Evolutionary conservation across 1,284 basidiomycete genomes (phyloP), one percentile per base, ranked within the genome.

Genomic region (Rhodotorula sp.): DNA sequence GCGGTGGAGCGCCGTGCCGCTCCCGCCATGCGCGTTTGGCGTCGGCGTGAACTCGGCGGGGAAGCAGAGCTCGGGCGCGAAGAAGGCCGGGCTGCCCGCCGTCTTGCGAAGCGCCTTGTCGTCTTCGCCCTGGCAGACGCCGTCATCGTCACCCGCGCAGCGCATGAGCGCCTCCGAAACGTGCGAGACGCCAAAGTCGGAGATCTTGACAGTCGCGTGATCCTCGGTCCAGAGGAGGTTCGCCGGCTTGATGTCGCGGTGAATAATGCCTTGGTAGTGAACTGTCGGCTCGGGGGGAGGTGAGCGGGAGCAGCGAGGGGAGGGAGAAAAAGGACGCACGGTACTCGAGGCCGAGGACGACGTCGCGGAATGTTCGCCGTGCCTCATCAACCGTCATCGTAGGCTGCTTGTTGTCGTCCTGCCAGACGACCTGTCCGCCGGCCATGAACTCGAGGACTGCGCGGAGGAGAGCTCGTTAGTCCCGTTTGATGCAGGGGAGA

Each of bases 161-260:
- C 90, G 84, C 36, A 88, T 87, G 73, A 92, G 88, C 0, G 91
- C 91, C 77, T 92, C 90, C 15, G 92, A 95, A 81, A 96, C 94
- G 81, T 97, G 94, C 17, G 94, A 95, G 67, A 97, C 94, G 67
- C 97, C 96, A 82, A 99, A 99, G 83, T 96, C 93, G 34, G 91
- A 94, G 74, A 99, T 99, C 83, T 99, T 99, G 83, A 98, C 94
- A 68, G 87, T 88, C 69, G 86, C 85, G 57, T 77, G 76, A 82
- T 94, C 90, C 48, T 86, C 85, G 27, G 91, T 91, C 88, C 91
- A 94, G 27, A 99, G 87, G 48, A 99, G 88, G 81, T 99, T 99
- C 70, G 93, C 94, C 21, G 97, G 97, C 82, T 99, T 99, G 85
- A 99, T 98, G 82, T 99, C 97, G 69, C 97, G 92, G 83, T 99